Evolutionary conservation across 1,139 yeast species (phyloP).

Genomic region (Saccharomyces pastorianus): DNA sequence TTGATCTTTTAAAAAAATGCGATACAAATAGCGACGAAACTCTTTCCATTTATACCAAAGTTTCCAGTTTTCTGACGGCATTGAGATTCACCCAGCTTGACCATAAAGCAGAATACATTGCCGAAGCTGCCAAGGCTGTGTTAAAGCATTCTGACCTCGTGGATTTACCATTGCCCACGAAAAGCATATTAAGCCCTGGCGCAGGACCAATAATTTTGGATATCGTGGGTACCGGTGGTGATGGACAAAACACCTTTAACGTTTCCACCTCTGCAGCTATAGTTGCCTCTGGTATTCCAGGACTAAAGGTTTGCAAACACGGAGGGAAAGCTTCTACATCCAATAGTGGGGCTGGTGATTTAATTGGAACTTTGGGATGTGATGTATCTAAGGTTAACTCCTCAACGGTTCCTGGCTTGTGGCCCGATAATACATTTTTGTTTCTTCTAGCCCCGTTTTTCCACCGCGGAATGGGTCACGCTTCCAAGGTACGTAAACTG

Average conservation of each 20-base stretch:
- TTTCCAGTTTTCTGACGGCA: conserved; percentile 72
- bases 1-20: conserved; percentile 12
- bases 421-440: conserved; percentile 48
- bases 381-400: conserved; percentile 62
- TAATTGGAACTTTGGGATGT: conserved; percentile 68
- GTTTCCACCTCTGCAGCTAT: conserved; percentile 93
- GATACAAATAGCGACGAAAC: neutral
- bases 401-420: conserved; percentile 54
- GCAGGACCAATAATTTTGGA: conserved; percentile 50
- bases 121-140: conserved; percentile 73
- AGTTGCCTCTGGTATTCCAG: conserved; percentile 80
- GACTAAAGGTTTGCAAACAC: conserved; percentile 74
- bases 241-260: conserved; percentile 92
- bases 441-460: conserved; percentile 89
- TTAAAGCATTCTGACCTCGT: conserved; percentile 54
- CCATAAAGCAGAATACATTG: conserved; percentile 69
- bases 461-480: conserved; percentile 83
- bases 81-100: conserved; percentile 71
- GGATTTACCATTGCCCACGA: conserved; percentile 5
- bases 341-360: conserved; percentile 86
- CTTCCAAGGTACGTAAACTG: conserved; percentile 65
- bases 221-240: conserved; percentile 97
- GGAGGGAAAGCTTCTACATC: conserved; percentile 97
- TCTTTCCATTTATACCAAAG: conserved; percentile 42
- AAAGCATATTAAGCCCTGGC: conserved; percentile 2